Evolutionary conservation across 495 filamentous ascomycete species (phyloP).

Genomic region (Bombardia bombarda): DNA sequence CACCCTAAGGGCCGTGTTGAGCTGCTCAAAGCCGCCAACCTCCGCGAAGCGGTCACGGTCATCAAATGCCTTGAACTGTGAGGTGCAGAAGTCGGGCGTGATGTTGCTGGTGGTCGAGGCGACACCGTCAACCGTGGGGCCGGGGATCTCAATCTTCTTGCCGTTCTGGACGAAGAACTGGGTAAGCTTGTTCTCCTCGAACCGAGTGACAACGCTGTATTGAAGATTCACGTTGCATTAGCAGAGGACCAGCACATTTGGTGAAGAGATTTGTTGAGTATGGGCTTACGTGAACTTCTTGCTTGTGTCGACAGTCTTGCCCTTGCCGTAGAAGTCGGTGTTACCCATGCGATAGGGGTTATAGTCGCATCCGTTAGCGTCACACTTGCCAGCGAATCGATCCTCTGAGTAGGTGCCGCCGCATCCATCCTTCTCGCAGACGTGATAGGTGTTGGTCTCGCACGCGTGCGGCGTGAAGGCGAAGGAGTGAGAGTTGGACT

Average conservation of each 20-base stretch:
- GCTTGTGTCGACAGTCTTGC: conserved; percentile 54
- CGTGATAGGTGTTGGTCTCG: conserved; percentile 47
- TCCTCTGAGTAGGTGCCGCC: conserved; percentile 46
- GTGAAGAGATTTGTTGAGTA: no score
- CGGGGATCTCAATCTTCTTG: conserved; percentile 47
- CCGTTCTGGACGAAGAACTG: conserved; percentile 68
- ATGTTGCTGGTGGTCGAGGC: conserved; percentile 32
- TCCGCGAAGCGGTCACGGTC: conserved; percentile 53
- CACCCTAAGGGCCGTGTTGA: conserved; percentile 46
- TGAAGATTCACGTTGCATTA: no score
- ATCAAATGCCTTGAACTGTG: conserved; percentile 17
- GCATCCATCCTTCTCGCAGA: conserved; percentile 44
- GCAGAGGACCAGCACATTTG: no score
- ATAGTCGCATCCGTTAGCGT: conserved; percentile 69
- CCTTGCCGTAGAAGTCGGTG: conserved; percentile 54
- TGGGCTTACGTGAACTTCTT: conserved; percentile 58
- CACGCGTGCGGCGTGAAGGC: conserved; percentile 64
- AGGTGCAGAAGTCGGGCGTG: conserved; percentile 24
- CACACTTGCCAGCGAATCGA: conserved; percentile 54
- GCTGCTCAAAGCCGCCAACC: conserved; percentile 51
- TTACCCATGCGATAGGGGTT: conserved; percentile 67
- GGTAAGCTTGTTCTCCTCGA: conserved; percentile 49
- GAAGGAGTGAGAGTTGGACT: conserved; percentile 58
- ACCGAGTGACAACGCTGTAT: conserved; percentile 56
- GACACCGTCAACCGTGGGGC: conserved; percentile 31